Evolutionary conservation across 1,284 basidiomycete species (phyloP).

Genomic region (Microbotryum violaceum): DNA sequence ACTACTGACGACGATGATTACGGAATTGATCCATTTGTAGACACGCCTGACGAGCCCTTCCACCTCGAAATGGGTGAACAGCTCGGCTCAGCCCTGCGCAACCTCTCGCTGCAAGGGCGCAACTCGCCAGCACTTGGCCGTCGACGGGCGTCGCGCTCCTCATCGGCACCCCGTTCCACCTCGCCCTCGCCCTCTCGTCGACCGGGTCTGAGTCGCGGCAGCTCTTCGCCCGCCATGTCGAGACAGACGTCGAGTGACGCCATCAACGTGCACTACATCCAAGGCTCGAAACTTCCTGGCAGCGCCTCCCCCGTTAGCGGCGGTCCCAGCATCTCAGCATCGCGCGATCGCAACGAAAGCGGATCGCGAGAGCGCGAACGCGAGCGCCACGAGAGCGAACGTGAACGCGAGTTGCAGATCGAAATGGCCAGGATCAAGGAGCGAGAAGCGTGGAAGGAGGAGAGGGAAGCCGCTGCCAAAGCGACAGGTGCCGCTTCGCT

Average conservation of each 20-base stretch:
- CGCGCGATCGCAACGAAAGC: conserved; percentile 12
- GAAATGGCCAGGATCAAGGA: conserved; percentile 18
- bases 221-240: conserved; percentile 18
- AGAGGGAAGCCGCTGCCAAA: conserved; percentile 12
- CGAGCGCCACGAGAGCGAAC: not conserved
- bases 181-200: conserved; percentile 8
- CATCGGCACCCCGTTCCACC: conserved; percentile 13
- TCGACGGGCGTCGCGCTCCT: conserved; percentile 3
- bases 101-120: not conserved
- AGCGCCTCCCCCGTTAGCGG: not conserved
- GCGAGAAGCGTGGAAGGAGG: conserved; percentile 17
- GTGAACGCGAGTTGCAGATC: not conserved
- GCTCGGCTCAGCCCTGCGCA: conserved; percentile 1
- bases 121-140: not conserved
- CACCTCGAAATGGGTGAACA: conserved; percentile 3
- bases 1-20: not conserved
- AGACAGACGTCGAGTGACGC: conserved; percentile 24
- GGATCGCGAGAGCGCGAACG: not conserved
- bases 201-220: not conserved
- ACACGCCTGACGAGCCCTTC: not conserved
- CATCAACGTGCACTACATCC: conserved; percentile 25
- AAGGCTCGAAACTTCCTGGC: not conserved
- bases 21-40: not conserved
- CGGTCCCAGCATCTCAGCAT: conserved; percentile 3
- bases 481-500: conserved; percentile 17